Evolutionary conservation across 1,139 yeast genomes (phyloP).

Genomic region (Magnusiomyces paraingens): DNA sequence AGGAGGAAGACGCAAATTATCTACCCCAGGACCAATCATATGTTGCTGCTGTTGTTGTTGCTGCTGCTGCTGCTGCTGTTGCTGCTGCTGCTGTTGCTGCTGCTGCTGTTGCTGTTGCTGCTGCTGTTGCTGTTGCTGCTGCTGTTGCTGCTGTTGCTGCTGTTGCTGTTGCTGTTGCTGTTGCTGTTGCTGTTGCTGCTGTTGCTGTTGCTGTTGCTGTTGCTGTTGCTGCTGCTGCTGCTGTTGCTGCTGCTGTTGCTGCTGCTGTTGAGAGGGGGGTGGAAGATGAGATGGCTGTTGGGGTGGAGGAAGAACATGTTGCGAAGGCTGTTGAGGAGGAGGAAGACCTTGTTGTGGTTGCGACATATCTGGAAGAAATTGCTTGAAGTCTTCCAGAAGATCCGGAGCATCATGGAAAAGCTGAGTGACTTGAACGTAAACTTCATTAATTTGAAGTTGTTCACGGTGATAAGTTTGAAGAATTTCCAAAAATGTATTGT

Average conservation of each 20-base stretch:
- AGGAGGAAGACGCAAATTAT: slow-evolving; percentile 66
- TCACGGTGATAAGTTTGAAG: slow-evolving; percentile 95
- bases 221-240: not conserved
- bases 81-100: not conserved
- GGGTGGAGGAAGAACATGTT: not conserved
- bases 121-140: not conserved
- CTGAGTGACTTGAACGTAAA: slow-evolving; percentile 84
- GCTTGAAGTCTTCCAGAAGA: slow-evolving; percentile 86
- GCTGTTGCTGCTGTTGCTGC: not conserved
- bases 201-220: slow-evolving; percentile 1
- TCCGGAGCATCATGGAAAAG: slow-evolving; percentile 93
- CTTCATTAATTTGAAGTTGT: slow-evolving; percentile 91
- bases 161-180: not conserved
- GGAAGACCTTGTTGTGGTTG: slow-evolving; percentile 18
- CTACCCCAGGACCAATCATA: slow-evolving; percentile 15
- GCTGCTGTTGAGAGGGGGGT: not conserved
- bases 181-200: not conserved
- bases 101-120: not conserved
- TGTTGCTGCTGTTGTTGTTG: slow-evolving; percentile 3
- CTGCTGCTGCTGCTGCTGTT: not conserved
- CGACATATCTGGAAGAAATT: slow-evolving; percentile 87
- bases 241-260: not conserved
- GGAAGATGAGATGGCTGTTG: not conserved
- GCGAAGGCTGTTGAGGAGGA: not conserved
- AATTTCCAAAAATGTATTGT: slow-evolving; percentile 89